A percentile compares a stretch with the other conserved stretches of the same genome.
These are phyloP conservation scores for Scedosporium minutisporum DNA, from an alignment of 2,329 filamentous ascomycete genomes.

Conservation along the genomic window DNA sequence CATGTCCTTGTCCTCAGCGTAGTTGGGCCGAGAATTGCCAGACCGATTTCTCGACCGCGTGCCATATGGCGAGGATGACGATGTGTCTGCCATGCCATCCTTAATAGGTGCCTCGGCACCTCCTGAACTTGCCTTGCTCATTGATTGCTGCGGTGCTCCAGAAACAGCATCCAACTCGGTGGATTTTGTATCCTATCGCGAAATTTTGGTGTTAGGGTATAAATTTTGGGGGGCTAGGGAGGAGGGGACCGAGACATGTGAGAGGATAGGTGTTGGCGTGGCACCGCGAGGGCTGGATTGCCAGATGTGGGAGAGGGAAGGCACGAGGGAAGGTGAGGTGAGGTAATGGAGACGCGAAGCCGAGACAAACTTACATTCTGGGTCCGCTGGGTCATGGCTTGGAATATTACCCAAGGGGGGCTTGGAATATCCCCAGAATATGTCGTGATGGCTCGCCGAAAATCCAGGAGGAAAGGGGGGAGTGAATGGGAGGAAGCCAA, in stretches of 20 bases:
- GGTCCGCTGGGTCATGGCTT: slow-evolving; percentile 9
- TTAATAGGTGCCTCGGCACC: slow-evolving; percentile 31
- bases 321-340: slow-evolving; percentile 10
- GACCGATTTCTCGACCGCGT: slow-evolving; percentile 88
- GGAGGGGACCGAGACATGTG: slow-evolving; percentile 8
- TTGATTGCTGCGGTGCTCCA: slow-evolving; percentile 25
- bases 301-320: slow-evolving; percentile 9
- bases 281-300: slow-evolving; percentile 1
- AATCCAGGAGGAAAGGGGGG: not conserved
- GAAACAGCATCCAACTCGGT: slow-evolving; percentile 16
- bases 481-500: not conserved
- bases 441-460: not conserved
- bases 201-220: not conserved
- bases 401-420: not conserved
- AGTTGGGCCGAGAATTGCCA: slow-evolving; percentile 75
- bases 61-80: slow-evolving; percentile 67
- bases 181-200: slow-evolving; percentile 23
- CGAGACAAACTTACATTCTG: slow-evolving; percentile 11
- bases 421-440: not conserved
- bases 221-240: not conserved
- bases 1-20: slow-evolving; percentile 86
- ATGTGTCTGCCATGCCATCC: slow-evolving; percentile 39
- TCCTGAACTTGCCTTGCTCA: slow-evolving; percentile 39
- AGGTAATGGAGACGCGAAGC: slow-evolving; percentile 6
- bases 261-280: not conserved